Percentiles rank a stretch among this genome's conserved stretches.
Evolutionary conservation across 768 basidiomycete genomes (phyloP).

Genomic region (Hygrophorus russula): DNA sequence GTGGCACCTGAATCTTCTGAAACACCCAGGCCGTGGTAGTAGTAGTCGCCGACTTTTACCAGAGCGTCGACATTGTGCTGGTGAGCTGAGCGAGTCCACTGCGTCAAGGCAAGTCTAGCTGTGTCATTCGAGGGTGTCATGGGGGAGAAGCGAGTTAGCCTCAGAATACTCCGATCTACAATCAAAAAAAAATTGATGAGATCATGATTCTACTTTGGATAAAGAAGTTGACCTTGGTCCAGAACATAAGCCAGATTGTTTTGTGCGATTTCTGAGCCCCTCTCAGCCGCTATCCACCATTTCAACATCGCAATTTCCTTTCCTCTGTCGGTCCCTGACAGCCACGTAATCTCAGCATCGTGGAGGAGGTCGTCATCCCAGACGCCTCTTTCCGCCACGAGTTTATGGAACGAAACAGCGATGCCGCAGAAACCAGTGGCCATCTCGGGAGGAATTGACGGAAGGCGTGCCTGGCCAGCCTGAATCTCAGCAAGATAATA

Average conservation of each 20-base stretch:
- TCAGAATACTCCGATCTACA: conserved; percentile 60
- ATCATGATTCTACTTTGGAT: no score
- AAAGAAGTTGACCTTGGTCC: conserved; percentile 71
- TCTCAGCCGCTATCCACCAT: conserved; percentile 93
- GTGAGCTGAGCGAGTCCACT: conserved; percentile 90
- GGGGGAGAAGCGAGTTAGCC: conserved; percentile 56
- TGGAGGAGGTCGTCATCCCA: conserved; percentile 73
- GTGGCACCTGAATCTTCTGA: conserved; percentile 49
- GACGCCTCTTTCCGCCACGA: conserved; percentile 84
- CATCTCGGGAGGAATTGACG: conserved; percentile 32
- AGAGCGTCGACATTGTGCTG: conserved; percentile 95
- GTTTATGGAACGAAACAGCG: conserved; percentile 88
- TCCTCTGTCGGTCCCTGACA: conserved; percentile 54
- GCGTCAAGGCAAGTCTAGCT: conserved; percentile 73
- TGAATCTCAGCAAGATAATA: conserved; percentile 88
- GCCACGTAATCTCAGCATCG: conserved; percentile 74
- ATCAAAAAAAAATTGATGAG: neutral
- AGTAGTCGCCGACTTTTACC: conserved; percentile 97
- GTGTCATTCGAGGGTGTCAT: conserved; percentile 72
- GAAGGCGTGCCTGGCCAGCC: conserved; percentile 38
- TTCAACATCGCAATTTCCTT: conserved; percentile 79
- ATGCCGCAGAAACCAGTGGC: conserved; percentile 74
- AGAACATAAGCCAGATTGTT: conserved; percentile 90
- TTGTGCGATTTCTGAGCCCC: conserved; percentile 86
- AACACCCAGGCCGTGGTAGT: conserved; percentile 83